A percentile compares a stretch with the other conserved stretches of the same genome.
phyloP scores from a whole-genome alignment of 192 early-diverging fungal genomes.

The Coemansia sp. region DNA sequence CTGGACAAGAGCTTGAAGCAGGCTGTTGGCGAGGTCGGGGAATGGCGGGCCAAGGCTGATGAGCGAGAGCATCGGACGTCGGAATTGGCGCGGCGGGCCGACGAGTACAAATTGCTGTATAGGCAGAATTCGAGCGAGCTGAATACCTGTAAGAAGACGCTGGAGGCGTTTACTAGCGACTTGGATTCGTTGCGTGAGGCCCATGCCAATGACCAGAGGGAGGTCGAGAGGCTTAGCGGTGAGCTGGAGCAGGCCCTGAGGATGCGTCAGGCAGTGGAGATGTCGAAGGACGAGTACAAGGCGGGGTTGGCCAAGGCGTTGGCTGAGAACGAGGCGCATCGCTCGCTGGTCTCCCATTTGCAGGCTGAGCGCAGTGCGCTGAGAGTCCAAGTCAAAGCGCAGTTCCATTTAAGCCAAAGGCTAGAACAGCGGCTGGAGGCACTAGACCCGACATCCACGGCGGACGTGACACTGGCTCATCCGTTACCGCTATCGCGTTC shows the following conservation, averaged over 20 bases:
- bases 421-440: slow-evolving; percentile 49
- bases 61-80: slow-evolving; percentile 30
- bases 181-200: slow-evolving; percentile 28
- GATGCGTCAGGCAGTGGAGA: slow-evolving; percentile 39
- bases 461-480: background rate
- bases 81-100: slow-evolving; percentile 24
- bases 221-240: slow-evolving; percentile 16
- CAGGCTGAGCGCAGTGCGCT: slow-evolving; percentile 46
- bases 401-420: slow-evolving; percentile 52
- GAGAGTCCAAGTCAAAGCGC: slow-evolving; percentile 47
- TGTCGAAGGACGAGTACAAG: slow-evolving; percentile 58
- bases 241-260: slow-evolving; percentile 33
- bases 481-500: slow-evolving; percentile 14
- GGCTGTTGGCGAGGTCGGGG: slow-evolving; percentile 38
- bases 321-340: slow-evolving; percentile 35
- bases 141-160: slow-evolving; percentile 18
- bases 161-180: slow-evolving; percentile 36
- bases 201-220: slow-evolving; percentile 15
- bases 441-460: slow-evolving; percentile 22
- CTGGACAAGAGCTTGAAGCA: slow-evolving; percentile 41
- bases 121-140: slow-evolving; percentile 33
- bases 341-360: slow-evolving; percentile 33
- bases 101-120: slow-evolving; percentile 36
- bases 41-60: slow-evolving; percentile 37
- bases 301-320: slow-evolving; percentile 40